Evolutionary conservation across 2,329 filamentous ascomycete genomes (phyloP), one percentile per base, ranked within the genome.

Genomic region (Septoria petroselini): DNA sequence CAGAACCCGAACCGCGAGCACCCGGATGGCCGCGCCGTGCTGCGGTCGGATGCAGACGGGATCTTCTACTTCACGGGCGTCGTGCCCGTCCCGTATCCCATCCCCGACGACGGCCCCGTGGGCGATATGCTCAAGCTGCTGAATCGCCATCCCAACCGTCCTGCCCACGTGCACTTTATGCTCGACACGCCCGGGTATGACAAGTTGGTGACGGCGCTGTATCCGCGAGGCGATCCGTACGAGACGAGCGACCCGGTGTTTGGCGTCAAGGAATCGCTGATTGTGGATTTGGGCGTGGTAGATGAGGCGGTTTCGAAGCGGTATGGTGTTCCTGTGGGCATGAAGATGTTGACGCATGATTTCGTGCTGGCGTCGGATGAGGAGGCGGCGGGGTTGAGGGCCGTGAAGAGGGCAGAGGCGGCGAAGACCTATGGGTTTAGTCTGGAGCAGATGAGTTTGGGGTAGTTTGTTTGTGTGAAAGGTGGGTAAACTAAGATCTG

Each of bases 111-210:
- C 68, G 87, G 86, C 6, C 88, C 89, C 0, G 88, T 94, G 41
- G 43, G 54, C 42, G 27, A 29, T 14, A 44, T 48, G 45, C 27
- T 44, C 31, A 27, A 31, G 15, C 15, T 39, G 12, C 65, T 91
- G 59, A 76, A 78, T 7, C 73, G 88, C 12, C 88, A 91, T 70
- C 81, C 81, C 43, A 90, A 82, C 73, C 73, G 88, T 44, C 88
- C 88, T 1, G 80, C 82, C n/a, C 88, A 91, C 68, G 79, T 91
- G 75, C 88, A 91, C 68, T 91, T 91, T 62, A 93, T 93, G 86
- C 89, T 95, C 70, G 81, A 84, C 64, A 89, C 88, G 73, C 68
- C 76, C 23, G 86, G 86, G 0, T 90, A 80, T 71, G 88, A 94
- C 71, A 80, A 84, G 65, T 70, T 94, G 61, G 84, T 93, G 63